A percentile compares a stretch with the other conserved stretches of the same genome.
Conservation (phyloP, 768 basidiomycete species). For the Gloeophyllum trabeum region DNA sequence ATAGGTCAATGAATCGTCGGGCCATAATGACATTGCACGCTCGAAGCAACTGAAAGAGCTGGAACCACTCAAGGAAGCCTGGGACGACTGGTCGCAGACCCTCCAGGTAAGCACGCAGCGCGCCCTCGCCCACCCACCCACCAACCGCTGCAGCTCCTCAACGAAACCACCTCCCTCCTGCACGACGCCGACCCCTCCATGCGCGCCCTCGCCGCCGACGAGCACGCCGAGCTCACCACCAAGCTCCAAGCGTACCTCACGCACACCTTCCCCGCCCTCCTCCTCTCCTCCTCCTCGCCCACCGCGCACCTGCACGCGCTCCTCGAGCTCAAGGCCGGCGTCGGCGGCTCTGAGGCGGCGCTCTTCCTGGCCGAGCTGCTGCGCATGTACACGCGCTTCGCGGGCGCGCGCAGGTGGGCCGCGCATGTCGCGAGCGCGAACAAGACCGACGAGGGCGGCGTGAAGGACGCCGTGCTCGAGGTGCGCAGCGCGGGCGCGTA, state of each 20-base stretch:
- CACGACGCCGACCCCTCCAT: constrained; percentile 67
- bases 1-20: constrained; percentile 41
- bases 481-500: constrained; percentile 71
- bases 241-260: constrained; percentile 17
- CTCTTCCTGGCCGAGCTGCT: constrained; percentile 72
- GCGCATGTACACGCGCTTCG: constrained; percentile 72
- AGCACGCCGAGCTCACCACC: constrained; percentile 36
- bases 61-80: constrained; percentile 55
- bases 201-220: constrained; percentile 62
- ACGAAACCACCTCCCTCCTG: constrained; percentile 51
- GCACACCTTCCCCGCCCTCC: constrained; percentile 51
- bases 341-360: constrained; percentile 83
- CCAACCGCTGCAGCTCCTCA: constrained; percentile 38
- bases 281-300: constrained; percentile 64
- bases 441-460: constrained; percentile 48
- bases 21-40: constrained; percentile 42
- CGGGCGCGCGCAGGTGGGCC: constrained; percentile 47
- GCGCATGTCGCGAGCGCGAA: constrained; percentile 47
- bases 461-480: constrained; percentile 73
- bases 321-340: constrained; percentile 86
- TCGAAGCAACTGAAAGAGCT: constrained; percentile 59
- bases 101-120: constrained; percentile 35
- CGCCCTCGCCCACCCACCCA: constrained; percentile 3
- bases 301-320: constrained; percentile 65
- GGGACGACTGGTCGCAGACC: constrained; percentile 50